A percentile compares a stretch with the other conserved stretches of the same genome.
These are phyloP conservation scores for Globisporangium carolinianum DNA, from an alignment of 352 stramenopile species.

Conservation along the genomic window DNA sequence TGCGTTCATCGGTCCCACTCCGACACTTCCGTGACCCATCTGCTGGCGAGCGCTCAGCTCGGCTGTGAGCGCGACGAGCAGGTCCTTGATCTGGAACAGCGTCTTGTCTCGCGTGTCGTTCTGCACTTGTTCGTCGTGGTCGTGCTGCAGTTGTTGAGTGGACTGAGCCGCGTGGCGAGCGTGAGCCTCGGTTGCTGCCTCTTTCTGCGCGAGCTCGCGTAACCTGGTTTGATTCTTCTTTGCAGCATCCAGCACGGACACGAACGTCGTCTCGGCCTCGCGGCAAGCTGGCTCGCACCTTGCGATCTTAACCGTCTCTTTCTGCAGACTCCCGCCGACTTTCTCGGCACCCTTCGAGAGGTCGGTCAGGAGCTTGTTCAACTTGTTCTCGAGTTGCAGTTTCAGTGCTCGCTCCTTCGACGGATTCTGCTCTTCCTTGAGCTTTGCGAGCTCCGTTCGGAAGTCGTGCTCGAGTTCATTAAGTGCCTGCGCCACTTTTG, in stretches of 20 bases:
- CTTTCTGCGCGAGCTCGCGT: constrained; percentile 1
- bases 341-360: constrained; percentile 14
- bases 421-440: constrained; percentile 53
- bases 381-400: constrained; percentile 32
- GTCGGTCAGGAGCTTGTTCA: constrained; percentile 17
- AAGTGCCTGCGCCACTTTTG: constrained; percentile 27
- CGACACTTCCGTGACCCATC: not conserved
- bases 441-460: constrained; percentile 22
- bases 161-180: not conserved
- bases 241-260: constrained; percentile 9
- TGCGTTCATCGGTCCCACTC: not conserved
- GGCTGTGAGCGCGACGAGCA: constrained; percentile 29
- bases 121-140: not conserved
- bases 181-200: not conserved
- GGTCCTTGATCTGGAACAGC: constrained; percentile 54
- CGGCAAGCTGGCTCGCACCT: constrained; percentile 15
- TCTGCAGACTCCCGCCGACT: constrained; percentile 6
- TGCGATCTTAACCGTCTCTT: constrained; percentile 17
- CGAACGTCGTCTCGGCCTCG: constrained; percentile 14
- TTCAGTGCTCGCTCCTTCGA: constrained; percentile 36
- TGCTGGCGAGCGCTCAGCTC: constrained; percentile 13
- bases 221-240: constrained; percentile 17
- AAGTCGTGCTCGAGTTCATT: constrained; percentile 42
- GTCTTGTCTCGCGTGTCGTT: constrained; percentile 27
- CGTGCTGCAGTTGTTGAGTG: not conserved